Conservation (phyloP, 148 eudicot genomes). For the Polygonum maritimum region DNA sequence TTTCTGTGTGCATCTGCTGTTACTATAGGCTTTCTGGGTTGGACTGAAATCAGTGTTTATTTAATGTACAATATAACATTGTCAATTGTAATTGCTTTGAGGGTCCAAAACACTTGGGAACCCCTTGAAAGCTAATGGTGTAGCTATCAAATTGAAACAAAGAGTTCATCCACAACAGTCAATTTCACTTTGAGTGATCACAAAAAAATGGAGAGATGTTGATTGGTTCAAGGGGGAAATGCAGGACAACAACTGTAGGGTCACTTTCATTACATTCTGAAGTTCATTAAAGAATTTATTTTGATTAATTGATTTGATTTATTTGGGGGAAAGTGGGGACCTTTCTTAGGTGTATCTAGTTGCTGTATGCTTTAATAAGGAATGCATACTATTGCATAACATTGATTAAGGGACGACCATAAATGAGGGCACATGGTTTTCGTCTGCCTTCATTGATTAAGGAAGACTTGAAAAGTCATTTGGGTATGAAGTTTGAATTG, state of each 20-base stretch:
- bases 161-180: constrained; percentile 1
- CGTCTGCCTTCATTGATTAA: neutral
- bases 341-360: neutral
- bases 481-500: neutral
- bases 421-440: constrained; percentile 6
- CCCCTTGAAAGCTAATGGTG: neutral
- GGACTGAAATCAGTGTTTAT: constrained; percentile 6
- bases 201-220: neutral
- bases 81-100: neutral
- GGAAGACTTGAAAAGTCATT: neutral
- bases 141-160: constrained; percentile 6
- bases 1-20: constrained; percentile 1
- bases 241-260: neutral
- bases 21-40: constrained; percentile 10
- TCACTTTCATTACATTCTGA: constrained; percentile 7
- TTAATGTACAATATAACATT: constrained; percentile 5
- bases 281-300: neutral
- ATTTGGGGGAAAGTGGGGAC: neutral
- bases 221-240: neutral
- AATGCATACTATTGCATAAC: neutral
- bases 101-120: neutral
- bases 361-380: constrained; percentile 1
- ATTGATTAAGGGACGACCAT: neutral
- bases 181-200: neutral
- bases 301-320: neutral